A percentile compares a stretch with the other conserved stretches of the same genome.
Evolutionary conservation across 148 eudicot genomes (phyloP).

Genomic region (Pharnaceum exiguum): DNA sequence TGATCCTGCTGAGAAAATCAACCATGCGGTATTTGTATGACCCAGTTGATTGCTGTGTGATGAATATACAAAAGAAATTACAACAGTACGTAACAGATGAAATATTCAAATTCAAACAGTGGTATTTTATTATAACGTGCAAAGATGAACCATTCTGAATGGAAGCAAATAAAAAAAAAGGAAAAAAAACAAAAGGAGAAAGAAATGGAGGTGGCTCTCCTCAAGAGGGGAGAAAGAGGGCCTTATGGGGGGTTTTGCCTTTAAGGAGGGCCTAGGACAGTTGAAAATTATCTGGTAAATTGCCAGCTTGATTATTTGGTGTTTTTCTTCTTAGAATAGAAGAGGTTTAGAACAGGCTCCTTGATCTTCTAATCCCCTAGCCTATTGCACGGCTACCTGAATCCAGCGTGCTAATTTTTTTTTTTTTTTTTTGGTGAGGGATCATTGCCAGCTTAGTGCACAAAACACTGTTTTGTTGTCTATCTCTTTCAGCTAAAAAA

Average conservation of each 20-base stretch:
- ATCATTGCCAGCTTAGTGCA: constrained; percentile 4
- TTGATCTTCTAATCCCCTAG: background rate
- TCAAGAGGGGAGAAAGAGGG: constrained; percentile 14
- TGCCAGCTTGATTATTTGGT: constrained; percentile 9
- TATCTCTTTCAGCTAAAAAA: background rate
- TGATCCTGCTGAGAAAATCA: constrained; percentile 6
- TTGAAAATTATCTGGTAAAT: constrained; percentile 19
- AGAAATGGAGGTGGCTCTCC: constrained; percentile 12
- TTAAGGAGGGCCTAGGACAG: background rate
- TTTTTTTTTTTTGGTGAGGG: background rate
- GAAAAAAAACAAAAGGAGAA: background rate
- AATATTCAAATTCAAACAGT: constrained; percentile 13
- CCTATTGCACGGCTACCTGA: constrained; percentile 4
- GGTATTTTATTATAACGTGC: constrained; percentile 2
- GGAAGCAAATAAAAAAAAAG: background rate
- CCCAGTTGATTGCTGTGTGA: background rate
- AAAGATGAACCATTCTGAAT: constrained; percentile 1
- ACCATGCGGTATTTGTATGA: constrained; percentile 4
- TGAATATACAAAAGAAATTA: background rate
- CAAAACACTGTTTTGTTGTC: background rate
- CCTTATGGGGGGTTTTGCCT: constrained; percentile 2
- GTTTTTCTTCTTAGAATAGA: background rate
- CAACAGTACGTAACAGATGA: background rate
- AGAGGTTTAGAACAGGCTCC: background rate
- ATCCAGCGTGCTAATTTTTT: background rate